A percentile compares a stretch with the other conserved stretches of the same genome.
Conservation (phyloP, 257 asterid species). For the Vinca minor region DNA sequence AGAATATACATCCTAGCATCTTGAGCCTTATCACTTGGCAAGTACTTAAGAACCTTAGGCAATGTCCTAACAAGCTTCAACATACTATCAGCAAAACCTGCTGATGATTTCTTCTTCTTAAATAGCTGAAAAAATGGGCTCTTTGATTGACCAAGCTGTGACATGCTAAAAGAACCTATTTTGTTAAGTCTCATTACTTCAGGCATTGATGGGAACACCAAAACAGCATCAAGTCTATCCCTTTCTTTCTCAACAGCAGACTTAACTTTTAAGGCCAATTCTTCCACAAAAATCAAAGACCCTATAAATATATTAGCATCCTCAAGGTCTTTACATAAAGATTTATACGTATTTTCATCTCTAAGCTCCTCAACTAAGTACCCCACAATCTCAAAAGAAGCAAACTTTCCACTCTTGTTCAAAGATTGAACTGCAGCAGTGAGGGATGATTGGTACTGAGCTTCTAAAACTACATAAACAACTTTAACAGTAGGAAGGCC, state of each 20-base stretch:
- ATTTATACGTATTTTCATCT: conserved; percentile 45
- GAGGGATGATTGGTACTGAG: conserved; percentile 88
- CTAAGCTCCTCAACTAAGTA: conserved; percentile 93
- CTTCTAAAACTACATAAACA: conserved; percentile 85
- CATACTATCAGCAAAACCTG: conserved; percentile 94
- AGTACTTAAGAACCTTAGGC: conserved; percentile 87
- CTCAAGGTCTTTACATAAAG: conserved; percentile 72
- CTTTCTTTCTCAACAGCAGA: conserved; percentile 81
- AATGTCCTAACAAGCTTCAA: conserved; percentile 89
- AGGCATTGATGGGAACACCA: conserved; percentile 98
- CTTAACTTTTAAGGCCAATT: conserved; percentile 70
- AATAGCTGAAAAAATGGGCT: conserved; percentile 94
- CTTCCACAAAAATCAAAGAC: conserved; percentile 90
- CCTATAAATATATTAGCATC: conserved; percentile 89
- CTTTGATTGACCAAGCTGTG: conserved; percentile 88
- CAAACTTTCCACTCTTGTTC: conserved; percentile 38
- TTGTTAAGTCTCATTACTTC: conserved; percentile 94
- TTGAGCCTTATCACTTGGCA: conserved; percentile 95
- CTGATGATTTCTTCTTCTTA: conserved; percentile 75
- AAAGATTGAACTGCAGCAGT: conserved; percentile 80
- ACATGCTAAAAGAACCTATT: conserved; percentile 84
- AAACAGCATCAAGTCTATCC: conserved; percentile 77
- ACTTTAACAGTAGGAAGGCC: conserved; percentile 71
- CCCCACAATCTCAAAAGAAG: conserved; percentile 85
- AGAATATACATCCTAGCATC: conserved; percentile 86